Conservation (phyloP, 2,329 filamentous ascomycete species). For the Ophiostoma australiae region DNA sequence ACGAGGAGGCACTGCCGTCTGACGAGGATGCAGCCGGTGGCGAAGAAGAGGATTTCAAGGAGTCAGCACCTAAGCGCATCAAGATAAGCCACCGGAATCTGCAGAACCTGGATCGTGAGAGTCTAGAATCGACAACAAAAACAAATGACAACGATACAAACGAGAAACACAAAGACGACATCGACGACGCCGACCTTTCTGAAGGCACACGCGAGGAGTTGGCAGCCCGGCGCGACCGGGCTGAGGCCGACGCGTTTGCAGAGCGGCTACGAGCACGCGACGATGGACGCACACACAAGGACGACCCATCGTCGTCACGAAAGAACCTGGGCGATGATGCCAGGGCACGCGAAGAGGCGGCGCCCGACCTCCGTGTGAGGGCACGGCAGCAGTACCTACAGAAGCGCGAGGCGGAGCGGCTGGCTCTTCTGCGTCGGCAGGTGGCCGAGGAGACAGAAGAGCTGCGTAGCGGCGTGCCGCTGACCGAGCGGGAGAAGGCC, state of each 20-base stretch:
- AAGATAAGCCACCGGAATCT: constrained; percentile 50
- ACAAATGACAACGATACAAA: background rate
- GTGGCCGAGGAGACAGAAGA: constrained; percentile 85
- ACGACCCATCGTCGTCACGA: constrained; percentile 48
- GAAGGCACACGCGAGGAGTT: constrained; percentile 55
- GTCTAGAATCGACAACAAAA: constrained; percentile 13
- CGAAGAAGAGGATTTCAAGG: constrained; percentile 56
- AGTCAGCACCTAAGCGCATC: constrained; percentile 66
- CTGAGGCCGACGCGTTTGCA: constrained; percentile 76
- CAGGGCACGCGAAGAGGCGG: constrained; percentile 61
- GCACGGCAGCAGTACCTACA: constrained; percentile 90
- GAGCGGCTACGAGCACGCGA: constrained; percentile 69
- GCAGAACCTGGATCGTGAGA: constrained; percentile 40
- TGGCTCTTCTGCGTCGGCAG: constrained; percentile 82
- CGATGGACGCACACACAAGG: constrained; percentile 60
- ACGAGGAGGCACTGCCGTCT: constrained; percentile 57
- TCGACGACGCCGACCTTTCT: constrained; percentile 49
- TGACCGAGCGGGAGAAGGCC: constrained; percentile 74
- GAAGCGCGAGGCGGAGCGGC: constrained; percentile 80
- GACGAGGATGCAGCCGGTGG: constrained; percentile 37
- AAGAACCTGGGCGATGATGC: constrained; percentile 63
- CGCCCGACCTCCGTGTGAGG: constrained; percentile 74
- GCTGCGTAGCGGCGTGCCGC: constrained; percentile 64
- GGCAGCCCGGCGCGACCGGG: constrained; percentile 60
- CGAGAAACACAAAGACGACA: constrained; percentile 24